These are phyloP conservation scores for Physocladia obscura DNA, from an alignment of 192 early-diverging fungal species.

Conservation along the genomic window DNA sequence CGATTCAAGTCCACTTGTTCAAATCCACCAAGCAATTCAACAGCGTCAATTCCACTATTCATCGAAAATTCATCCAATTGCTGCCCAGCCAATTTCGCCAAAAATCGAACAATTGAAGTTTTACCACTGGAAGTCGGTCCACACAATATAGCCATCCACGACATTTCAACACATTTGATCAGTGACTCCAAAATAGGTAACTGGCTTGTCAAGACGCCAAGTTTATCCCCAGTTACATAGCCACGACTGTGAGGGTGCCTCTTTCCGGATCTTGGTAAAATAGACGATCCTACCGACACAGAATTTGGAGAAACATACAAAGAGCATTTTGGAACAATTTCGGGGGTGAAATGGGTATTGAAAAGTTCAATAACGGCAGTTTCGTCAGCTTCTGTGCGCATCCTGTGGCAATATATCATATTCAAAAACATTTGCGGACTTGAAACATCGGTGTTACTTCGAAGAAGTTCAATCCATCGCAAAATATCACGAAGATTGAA, in stretches of 20 bases:
- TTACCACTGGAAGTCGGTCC: slow-evolving; percentile 86
- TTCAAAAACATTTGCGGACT: slow-evolving; percentile 71
- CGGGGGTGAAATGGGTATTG: background rate
- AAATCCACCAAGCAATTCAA: slow-evolving; percentile 95
- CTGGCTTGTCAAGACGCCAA: slow-evolving; percentile 68
- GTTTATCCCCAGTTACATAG: slow-evolving; percentile 35
- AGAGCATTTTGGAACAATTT: background rate
- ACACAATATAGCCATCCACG: slow-evolving; percentile 88
- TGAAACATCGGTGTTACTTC: slow-evolving; percentile 35
- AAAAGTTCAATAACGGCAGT: slow-evolving; percentile 27
- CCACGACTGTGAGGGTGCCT: slow-evolving; percentile 26
- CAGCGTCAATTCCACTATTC: slow-evolving; percentile 91
- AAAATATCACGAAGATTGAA: slow-evolving; percentile 98
- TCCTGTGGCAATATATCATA: slow-evolving; percentile 84
- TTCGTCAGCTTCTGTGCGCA: slow-evolving; percentile 82
- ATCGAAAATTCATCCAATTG: slow-evolving; percentile 88
- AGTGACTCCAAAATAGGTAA: slow-evolving; percentile 71
- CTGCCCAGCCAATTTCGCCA: slow-evolving; percentile 81
- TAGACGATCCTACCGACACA: slow-evolving; percentile 9
- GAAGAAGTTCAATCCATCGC: slow-evolving; percentile 86
- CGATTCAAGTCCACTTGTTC: slow-evolving; percentile 90
- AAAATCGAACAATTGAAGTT: slow-evolving; percentile 78
- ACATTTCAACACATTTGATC: slow-evolving; percentile 83
- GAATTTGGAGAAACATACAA: background rate
- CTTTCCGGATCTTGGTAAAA: background rate